Conservation (phyloP, 768 basidiomycete species). For the Agaricus blazei region DNA sequence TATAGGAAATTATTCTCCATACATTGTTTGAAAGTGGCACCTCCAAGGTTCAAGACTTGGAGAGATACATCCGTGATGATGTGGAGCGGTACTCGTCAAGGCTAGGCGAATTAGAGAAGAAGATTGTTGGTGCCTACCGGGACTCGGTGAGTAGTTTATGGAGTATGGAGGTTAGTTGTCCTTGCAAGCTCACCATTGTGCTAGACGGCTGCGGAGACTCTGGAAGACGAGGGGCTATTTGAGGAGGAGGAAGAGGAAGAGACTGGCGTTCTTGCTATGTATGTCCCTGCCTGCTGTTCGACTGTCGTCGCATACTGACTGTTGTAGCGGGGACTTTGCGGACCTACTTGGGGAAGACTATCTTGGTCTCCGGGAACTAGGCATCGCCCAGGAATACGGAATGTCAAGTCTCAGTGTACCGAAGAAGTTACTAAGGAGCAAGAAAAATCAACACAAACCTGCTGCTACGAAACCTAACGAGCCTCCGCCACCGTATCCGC, state of each 20-base stretch:
- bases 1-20: slow-evolving; percentile 90
- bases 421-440: slow-evolving; percentile 66
- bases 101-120: slow-evolving; percentile 78
- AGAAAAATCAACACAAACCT: slow-evolving; percentile 40
- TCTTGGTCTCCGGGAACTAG: slow-evolving; percentile 81
- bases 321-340: slow-evolving; percentile 73
- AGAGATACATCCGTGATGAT: slow-evolving; percentile 86
- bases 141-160: slow-evolving; percentile 57
- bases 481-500: slow-evolving; percentile 80
- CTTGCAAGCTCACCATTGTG: background rate
- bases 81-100: slow-evolving; percentile 77
- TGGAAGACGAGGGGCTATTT: slow-evolving; percentile 51
- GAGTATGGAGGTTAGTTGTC: background rate
- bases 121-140: slow-evolving; percentile 76
- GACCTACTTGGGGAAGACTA: slow-evolving; percentile 90
- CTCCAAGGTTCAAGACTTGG: slow-evolving; percentile 71
- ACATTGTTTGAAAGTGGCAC: slow-evolving; percentile 87
- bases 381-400: slow-evolving; percentile 83
- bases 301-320: background rate
- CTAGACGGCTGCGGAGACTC: slow-evolving; percentile 34
- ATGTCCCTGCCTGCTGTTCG: slow-evolving; percentile 8
- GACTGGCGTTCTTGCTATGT: slow-evolving; percentile 35
- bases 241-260: slow-evolving; percentile 45
- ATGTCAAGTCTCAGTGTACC: slow-evolving; percentile 76
- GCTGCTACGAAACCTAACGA: slow-evolving; percentile 57